Evolutionary conservation across 257 asterid genomes (phyloP).

Genomic region (Solanum virginianum): DNA sequence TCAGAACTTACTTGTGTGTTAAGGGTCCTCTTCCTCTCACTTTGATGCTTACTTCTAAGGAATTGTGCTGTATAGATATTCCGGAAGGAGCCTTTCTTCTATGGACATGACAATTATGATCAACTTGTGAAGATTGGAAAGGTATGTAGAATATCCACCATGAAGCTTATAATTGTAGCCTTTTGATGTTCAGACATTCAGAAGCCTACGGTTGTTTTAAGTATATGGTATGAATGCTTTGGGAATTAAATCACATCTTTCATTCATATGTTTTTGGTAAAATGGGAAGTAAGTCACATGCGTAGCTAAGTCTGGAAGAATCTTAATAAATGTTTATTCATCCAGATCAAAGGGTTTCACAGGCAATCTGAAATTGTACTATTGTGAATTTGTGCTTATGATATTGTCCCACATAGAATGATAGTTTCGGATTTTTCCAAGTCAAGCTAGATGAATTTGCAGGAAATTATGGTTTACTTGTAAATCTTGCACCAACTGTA

Average conservation of each 20-base stretch:
- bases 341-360: background rate
- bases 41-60: conserved; percentile 2
- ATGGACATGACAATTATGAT: conserved; percentile 9
- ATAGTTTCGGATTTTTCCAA: background rate
- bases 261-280: background rate
- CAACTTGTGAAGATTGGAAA: conserved; percentile 8
- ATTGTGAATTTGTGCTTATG: background rate
- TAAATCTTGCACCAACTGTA: background rate
- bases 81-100: conserved; percentile 13
- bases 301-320: background rate
- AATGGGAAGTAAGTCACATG: background rate
- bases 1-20: background rate
- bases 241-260: background rate
- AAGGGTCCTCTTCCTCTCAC: background rate
- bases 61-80: conserved; percentile 1
- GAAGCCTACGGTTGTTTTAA: background rate
- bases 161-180: background rate
- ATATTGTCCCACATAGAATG: background rate
- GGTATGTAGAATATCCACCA: background rate
- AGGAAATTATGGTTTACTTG: background rate
- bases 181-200: background rate
- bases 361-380: background rate
- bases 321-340: background rate
- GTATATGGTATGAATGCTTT: background rate
- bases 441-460: background rate